These are phyloP conservation scores for Mucor velutinosus DNA, from an alignment of 371 early-diverging fungal genomes.

Conservation along the genomic window DNA sequence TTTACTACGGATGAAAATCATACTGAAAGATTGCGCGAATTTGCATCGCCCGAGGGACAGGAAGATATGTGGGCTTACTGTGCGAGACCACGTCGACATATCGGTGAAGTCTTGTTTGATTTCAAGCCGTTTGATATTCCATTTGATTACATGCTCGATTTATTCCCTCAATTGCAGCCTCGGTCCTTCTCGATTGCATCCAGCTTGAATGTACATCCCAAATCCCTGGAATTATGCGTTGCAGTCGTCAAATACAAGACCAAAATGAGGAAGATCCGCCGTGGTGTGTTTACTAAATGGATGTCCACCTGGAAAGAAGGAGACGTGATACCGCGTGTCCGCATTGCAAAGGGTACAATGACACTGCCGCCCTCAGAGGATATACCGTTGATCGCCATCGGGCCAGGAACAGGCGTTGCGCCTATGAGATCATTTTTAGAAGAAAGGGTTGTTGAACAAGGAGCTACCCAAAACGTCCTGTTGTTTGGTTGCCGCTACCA, in stretches of 20 bases:
- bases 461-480: constrained; percentile 64
- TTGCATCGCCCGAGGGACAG: constrained; percentile 79
- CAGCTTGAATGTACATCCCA: constrained; percentile 48
- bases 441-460: constrained; percentile 50
- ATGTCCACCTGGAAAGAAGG: constrained; percentile 51
- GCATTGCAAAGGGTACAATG: constrained; percentile 77
- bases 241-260: constrained; percentile 90
- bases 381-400: constrained; percentile 73
- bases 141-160: constrained; percentile 79
- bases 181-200: constrained; percentile 87
- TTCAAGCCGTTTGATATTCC: constrained; percentile 77
- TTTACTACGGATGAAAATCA: constrained; percentile 77
- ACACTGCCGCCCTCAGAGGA: constrained; percentile 55
- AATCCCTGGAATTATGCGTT: constrained; percentile 71
- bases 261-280: constrained; percentile 64
- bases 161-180: constrained; percentile 77
- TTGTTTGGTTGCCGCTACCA: constrained; percentile 83
- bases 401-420: constrained; percentile 89
- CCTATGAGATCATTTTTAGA: constrained; percentile 89
- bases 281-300: constrained; percentile 88
- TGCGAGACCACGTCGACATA: constrained; percentile 75
- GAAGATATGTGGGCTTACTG: constrained; percentile 88
- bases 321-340: constrained; percentile 52
- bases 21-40: constrained; percentile 80
- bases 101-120: constrained; percentile 83